Percentiles rank a stretch among this genome's conserved stretches.
phyloP scores from a whole-genome alignment of 257 asterid species.

The Forsythia viridissima region DNA sequence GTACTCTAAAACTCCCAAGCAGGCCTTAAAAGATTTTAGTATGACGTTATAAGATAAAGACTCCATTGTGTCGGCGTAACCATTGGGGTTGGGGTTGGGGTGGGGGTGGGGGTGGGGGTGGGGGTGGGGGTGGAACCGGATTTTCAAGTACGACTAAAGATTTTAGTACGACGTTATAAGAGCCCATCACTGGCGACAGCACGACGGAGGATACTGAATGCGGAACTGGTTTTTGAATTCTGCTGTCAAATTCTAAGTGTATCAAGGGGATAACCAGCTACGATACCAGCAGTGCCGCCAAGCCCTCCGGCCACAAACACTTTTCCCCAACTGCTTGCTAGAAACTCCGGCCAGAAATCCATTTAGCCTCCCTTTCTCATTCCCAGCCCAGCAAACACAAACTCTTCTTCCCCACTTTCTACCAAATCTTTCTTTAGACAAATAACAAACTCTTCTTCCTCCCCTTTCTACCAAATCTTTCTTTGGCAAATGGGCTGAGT shows the following conservation, averaged over 20 bases:
- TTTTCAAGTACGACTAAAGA: no score
- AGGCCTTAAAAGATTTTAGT: no score
- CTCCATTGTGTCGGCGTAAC: no score
- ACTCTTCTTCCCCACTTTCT: neutral
- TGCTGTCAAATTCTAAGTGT: conserved; percentile 45
- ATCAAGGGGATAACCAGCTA: conserved; percentile 46
- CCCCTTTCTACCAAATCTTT: no score
- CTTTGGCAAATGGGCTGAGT: no score
- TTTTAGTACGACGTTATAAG: neutral
- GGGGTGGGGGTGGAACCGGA: no score
- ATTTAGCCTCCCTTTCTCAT: conserved; percentile 9
- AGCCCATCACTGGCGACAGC: conserved; percentile 34
- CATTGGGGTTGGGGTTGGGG: no score
- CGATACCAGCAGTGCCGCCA: conserved; percentile 47
- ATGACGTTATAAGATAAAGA: no score
- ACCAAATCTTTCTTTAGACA: neutral
- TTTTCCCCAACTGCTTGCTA: conserved; percentile 42
- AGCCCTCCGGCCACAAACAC: conserved; percentile 53
- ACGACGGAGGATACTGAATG: conserved; percentile 32
- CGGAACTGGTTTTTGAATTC: conserved; percentile 33
- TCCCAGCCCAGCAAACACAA: neutral
- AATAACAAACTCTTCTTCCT: no score
- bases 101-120: no score
- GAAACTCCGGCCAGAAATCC: conserved; percentile 52
- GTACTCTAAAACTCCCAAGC: no score